Conservation (phyloP, 495 filamentous ascomycete species). For the Xylona heveae region DNA sequence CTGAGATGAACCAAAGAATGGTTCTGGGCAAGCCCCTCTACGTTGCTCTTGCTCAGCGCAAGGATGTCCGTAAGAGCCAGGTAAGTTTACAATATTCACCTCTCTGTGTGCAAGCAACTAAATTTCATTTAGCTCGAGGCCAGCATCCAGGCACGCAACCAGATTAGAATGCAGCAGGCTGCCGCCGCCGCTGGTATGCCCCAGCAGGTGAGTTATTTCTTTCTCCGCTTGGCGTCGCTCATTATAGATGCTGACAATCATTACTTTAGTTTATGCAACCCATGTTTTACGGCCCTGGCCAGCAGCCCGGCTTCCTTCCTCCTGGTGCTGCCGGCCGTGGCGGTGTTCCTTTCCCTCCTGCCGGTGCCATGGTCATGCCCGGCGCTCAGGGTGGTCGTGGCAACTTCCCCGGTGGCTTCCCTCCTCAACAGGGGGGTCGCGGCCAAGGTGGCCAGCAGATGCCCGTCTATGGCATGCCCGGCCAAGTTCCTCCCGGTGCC, state of each 20-base stretch:
- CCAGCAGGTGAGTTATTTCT: constrained; percentile 34
- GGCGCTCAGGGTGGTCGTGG: constrained; percentile 62
- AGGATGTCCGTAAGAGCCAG: constrained; percentile 97
- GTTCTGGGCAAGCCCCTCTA: constrained; percentile 92
- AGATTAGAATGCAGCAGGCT: constrained; percentile 92
- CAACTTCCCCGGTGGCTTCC: constrained; percentile 61
- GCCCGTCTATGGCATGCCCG: constrained; percentile 53
- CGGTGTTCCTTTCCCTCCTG: constrained; percentile 69
- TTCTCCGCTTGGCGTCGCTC: not conserved
- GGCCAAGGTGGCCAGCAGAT: constrained; percentile 55
- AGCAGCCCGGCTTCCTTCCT: constrained; percentile 60
- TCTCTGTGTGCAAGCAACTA: not conserved
- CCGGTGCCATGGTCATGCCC: constrained; percentile 63
- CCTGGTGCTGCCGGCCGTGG: constrained; percentile 43
- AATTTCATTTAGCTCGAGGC: constrained; percentile 46
- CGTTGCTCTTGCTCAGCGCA: constrained; percentile 93
- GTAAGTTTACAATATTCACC: constrained; percentile 8
- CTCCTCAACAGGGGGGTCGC: constrained; percentile 64
- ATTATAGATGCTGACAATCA: constrained; percentile 3
- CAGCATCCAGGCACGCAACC: constrained; percentile 97
- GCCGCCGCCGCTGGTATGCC: constrained; percentile 84
- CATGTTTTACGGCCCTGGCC: constrained; percentile 73
- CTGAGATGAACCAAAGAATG: constrained; percentile 99
- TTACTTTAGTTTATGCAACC: constrained; percentile 42
- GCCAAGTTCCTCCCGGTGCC: constrained; percentile 46